A percentile compares a stretch with the other conserved stretches of the same genome.
Evolutionary conservation across 2,329 filamentous ascomycete species (phyloP).

Genomic region (Mycosphaerella sp.): DNA sequence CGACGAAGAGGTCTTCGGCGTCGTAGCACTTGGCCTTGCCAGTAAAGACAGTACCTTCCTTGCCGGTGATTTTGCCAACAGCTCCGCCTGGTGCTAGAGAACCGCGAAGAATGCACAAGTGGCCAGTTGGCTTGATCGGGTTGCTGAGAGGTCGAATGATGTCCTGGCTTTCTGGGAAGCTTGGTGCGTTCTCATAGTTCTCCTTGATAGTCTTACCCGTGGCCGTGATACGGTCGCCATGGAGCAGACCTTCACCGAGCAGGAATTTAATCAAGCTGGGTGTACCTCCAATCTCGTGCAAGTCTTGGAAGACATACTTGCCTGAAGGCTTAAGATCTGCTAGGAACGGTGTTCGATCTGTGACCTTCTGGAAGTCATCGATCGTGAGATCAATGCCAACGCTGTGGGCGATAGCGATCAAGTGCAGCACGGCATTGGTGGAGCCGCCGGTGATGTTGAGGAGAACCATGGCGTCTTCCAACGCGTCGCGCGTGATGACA

Average conservation of each 20-base stretch:
- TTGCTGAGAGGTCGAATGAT: conserved; percentile 64
- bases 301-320: conserved; percentile 55
- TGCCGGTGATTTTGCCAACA: conserved; percentile 72
- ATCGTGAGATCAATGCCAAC: conserved; percentile 47
- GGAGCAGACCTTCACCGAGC: conserved; percentile 44
- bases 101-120: conserved; percentile 67
- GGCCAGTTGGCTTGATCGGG: conserved; percentile 65
- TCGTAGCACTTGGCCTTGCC: conserved; percentile 68
- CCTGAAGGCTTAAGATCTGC: conserved; percentile 49
- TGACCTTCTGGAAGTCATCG: conserved; percentile 48
- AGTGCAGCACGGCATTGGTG: conserved; percentile 47
- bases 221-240: conserved; percentile 46
- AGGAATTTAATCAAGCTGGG: conserved; percentile 47
- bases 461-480: conserved; percentile 49
- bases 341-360: conserved; percentile 46
- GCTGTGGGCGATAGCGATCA: conserved; percentile 48
- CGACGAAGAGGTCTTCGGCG: conserved; percentile 62
- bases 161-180: conserved; percentile 62
- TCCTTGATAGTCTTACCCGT: conserved; percentile 47
- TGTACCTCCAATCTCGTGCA: conserved; percentile 49
- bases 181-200: conserved; percentile 50
- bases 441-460: conserved; percentile 48
- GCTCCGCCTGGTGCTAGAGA: conserved; percentile 63
- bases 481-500: conserved; percentile 45
- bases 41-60: conserved; percentile 62